These are phyloP conservation scores for Rosa persica DNA, from an alignment of 306 rosid genomes.

Conservation along the genomic window DNA sequence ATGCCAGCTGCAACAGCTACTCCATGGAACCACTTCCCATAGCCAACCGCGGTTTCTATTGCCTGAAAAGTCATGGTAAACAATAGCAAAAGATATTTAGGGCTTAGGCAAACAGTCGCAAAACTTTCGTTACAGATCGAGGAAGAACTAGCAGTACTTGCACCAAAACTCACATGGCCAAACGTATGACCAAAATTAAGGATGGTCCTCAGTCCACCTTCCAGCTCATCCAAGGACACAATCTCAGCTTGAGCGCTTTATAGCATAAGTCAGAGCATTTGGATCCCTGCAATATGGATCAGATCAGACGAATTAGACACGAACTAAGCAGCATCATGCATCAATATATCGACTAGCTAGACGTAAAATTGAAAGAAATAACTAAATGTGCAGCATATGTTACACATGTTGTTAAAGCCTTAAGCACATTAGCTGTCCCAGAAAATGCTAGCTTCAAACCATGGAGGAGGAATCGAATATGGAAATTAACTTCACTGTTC, in stretches of 20 bases:
- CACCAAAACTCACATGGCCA: slow-evolving; percentile 71
- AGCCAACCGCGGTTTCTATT: slow-evolving; percentile 79
- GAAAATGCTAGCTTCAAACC: slow-evolving; percentile 4
- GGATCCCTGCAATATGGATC: slow-evolving; percentile 68
- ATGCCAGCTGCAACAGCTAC: slow-evolving; percentile 96
- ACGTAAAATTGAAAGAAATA: neutral
- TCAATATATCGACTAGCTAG: neutral
- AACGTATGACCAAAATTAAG: slow-evolving; percentile 95
- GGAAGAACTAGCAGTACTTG: neutral
- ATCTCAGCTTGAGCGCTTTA: slow-evolving; percentile 90
- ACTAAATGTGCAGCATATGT: neutral
- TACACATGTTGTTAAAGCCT: neutral
- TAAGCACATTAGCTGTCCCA: neutral
- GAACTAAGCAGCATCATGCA: neutral
- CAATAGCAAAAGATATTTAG: slow-evolving; percentile 17
- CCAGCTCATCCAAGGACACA: slow-evolving; percentile 88
- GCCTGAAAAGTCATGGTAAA: slow-evolving; percentile 53
- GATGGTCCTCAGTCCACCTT: slow-evolving; percentile 89
- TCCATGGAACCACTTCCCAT: slow-evolving; percentile 96
- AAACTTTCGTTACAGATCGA: neutral
- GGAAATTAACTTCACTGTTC: neutral
- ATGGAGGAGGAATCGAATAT: neutral
- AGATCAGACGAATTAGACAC: neutral
- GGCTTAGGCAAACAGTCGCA: slow-evolving; percentile 6
- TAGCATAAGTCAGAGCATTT: slow-evolving; percentile 71